Conservation (phyloP, 2,329 filamentous ascomycete species). For the Aspergillus brasiliensis region DNA sequence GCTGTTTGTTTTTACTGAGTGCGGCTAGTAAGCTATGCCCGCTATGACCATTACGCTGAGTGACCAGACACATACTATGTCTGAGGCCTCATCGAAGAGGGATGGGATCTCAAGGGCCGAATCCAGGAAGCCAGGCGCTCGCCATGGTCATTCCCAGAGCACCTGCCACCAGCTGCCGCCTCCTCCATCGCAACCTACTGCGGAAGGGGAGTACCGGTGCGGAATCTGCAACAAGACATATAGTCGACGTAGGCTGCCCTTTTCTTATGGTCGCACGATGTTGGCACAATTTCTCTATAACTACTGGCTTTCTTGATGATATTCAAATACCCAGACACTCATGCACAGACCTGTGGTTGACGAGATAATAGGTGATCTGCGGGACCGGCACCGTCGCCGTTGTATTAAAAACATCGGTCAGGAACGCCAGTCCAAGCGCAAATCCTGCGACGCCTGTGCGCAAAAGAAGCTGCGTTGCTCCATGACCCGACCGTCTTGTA, state of each 20-base stretch:
- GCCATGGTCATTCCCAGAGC: background rate
- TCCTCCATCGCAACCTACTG: slow-evolving; percentile 24
- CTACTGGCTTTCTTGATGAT: background rate
- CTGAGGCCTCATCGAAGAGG: background rate
- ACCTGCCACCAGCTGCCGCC: slow-evolving; percentile 6
- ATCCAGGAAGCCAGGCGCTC: background rate
- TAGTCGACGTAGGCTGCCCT: slow-evolving; percentile 17
- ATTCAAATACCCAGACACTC: too few relatives aligned
- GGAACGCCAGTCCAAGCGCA: slow-evolving; percentile 22
- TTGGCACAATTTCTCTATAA: background rate
- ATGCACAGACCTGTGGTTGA: background rate
- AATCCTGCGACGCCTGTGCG: slow-evolving; percentile 23
- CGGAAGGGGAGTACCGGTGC: slow-evolving; percentile 17
- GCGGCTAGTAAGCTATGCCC: background rate
- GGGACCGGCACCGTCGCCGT: slow-evolving; percentile 22
- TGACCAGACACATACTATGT: background rate
- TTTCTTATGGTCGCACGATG: background rate
- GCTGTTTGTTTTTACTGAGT: background rate
- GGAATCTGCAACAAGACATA: slow-evolving; percentile 23
- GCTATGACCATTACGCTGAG: background rate
- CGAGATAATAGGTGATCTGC: slow-evolving; percentile 18
- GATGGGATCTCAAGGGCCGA: background rate
- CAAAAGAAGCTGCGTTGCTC: slow-evolving; percentile 25
- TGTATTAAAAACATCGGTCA: slow-evolving; percentile 21
- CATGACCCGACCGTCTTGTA: slow-evolving; percentile 19